Conservation (phyloP, 108 stramenopile species). For the Nitzschia sp. region DNA sequence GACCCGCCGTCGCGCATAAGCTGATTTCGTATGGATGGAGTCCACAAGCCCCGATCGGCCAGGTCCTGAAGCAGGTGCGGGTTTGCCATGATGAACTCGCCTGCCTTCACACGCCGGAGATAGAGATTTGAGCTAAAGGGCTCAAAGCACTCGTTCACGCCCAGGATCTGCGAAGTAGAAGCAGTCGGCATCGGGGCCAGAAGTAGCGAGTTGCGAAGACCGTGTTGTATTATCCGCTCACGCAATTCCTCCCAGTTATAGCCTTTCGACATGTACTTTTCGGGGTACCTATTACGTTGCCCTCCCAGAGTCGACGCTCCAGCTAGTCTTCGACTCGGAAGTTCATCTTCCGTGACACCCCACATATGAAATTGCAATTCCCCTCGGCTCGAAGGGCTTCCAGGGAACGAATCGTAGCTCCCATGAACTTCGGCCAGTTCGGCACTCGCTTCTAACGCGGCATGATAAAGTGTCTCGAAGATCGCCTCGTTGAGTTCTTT, state of each 20-base stretch:
- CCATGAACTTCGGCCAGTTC: constrained; percentile 91
- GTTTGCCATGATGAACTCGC: constrained; percentile 97
- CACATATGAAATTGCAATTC: constrained; percentile 93
- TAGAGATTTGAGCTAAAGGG: constrained; percentile 98
- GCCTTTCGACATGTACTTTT: constrained; percentile 40
- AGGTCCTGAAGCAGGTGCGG: constrained; percentile 95
- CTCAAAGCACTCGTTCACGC: constrained; percentile 98
- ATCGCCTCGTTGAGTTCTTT: constrained; percentile 90
- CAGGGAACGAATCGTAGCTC: constrained; percentile 85
- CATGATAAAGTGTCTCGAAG: constrained; percentile 97
- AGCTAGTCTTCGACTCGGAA: constrained; percentile 49
- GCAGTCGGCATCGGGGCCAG: constrained; percentile 99
- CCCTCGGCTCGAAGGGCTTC: constrained; percentile 91
- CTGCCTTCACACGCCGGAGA: constrained; percentile 93
- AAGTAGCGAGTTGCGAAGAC: constrained; percentile 93
- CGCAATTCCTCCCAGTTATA: constrained; percentile 91
- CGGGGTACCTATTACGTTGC: constrained; percentile 21
- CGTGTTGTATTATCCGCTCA: constrained; percentile 65
- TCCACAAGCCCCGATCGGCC: constrained; percentile 95
- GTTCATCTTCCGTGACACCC: constrained; percentile 69
- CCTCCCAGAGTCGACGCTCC: constrained; percentile 19
- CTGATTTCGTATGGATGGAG: constrained; percentile 86
- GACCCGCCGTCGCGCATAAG: constrained; percentile 93
- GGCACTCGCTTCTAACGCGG: constrained; percentile 88
- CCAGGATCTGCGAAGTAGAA: constrained; percentile 95